Evolutionary conservation across 768 basidiomycete species (phyloP).

Genomic region (Pleurotus platypus): DNA sequence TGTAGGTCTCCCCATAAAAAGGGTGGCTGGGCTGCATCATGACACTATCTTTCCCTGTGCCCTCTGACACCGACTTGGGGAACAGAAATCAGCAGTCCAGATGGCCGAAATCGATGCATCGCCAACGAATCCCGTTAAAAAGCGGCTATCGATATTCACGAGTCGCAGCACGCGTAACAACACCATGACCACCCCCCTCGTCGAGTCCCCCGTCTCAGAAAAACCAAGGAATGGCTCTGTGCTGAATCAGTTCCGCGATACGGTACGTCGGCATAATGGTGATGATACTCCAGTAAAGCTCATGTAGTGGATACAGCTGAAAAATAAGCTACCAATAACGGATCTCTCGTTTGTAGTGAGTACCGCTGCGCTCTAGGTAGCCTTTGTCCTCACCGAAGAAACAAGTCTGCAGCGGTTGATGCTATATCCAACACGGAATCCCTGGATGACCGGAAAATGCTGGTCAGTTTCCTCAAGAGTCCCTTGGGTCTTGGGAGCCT

Average conservation of each 20-base stretch:
- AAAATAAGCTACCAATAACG: not conserved
- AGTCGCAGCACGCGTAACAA: not conserved
- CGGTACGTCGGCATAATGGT: no score
- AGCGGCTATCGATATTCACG: not conserved
- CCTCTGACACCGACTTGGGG: not conserved
- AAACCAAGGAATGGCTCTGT: not conserved
- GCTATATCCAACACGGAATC: slow-evolving; percentile 52
- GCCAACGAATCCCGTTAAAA: not conserved
- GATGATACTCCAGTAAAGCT: no score
- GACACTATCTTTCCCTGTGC: not conserved
- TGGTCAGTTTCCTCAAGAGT: slow-evolving; percentile 40
- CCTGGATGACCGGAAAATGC: slow-evolving; percentile 75
- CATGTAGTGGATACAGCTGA: not conserved
- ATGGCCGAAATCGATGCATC: not conserved
- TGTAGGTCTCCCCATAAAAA: not conserved
- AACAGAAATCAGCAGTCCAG: not conserved
- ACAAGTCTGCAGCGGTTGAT: slow-evolving; percentile 51
- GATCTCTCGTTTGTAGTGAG: not conserved
- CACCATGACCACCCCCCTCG: slow-evolving; percentile 3
- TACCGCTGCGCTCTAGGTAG: no score
- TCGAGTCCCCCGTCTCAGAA: not conserved
- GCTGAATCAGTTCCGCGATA: no score
- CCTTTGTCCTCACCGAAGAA: not conserved
- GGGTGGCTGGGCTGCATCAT: not conserved
- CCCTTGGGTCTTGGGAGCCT: not conserved